phyloP scores from a whole-genome alignment of 352 stramenopile genomes.

The Phytophthora citricola region DNA sequence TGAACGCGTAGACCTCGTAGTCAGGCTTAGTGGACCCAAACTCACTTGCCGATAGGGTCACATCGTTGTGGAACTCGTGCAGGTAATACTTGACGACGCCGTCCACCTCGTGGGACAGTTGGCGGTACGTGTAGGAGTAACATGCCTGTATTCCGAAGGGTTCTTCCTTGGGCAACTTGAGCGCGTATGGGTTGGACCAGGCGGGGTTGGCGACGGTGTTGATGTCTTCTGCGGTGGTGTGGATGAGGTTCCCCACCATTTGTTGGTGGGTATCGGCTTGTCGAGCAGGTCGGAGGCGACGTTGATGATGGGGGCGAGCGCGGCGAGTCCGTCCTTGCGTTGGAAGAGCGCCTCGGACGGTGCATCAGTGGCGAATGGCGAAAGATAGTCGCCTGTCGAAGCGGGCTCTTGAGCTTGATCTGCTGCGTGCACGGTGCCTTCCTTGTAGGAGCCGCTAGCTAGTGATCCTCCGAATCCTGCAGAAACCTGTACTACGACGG shows the following conservation, averaged over 20 bases:
- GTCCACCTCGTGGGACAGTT: background rate
- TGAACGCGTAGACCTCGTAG: background rate
- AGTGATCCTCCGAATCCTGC: slow-evolving; percentile 23
- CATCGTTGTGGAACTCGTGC: background rate
- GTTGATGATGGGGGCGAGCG: slow-evolving; percentile 58
- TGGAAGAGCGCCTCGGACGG: slow-evolving; percentile 52
- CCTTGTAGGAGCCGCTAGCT: slow-evolving; percentile 15
- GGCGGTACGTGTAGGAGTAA: background rate
- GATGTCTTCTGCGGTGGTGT: slow-evolving; percentile 41
- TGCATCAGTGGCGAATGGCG: slow-evolving; percentile 39
- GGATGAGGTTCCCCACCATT: slow-evolving; percentile 78
- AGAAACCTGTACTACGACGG: background rate
- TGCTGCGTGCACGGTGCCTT: slow-evolving; percentile 27
- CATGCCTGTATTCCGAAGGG: background rate
- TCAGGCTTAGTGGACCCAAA: background rate
- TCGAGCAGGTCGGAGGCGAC: slow-evolving; percentile 35
- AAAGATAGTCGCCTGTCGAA: slow-evolving; percentile 68
- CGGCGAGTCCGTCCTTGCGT: slow-evolving; percentile 41
- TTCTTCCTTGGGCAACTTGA: background rate
- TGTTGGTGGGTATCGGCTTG: slow-evolving; percentile 68
- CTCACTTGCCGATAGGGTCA: background rate
- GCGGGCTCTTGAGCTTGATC: slow-evolving; percentile 11
- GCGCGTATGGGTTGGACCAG: background rate
- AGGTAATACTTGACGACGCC: background rate
- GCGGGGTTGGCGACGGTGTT: slow-evolving; percentile 1